Conservation (phyloP, 2,329 filamentous ascomycete genomes). For the Parafenestella ontariensis region DNA sequence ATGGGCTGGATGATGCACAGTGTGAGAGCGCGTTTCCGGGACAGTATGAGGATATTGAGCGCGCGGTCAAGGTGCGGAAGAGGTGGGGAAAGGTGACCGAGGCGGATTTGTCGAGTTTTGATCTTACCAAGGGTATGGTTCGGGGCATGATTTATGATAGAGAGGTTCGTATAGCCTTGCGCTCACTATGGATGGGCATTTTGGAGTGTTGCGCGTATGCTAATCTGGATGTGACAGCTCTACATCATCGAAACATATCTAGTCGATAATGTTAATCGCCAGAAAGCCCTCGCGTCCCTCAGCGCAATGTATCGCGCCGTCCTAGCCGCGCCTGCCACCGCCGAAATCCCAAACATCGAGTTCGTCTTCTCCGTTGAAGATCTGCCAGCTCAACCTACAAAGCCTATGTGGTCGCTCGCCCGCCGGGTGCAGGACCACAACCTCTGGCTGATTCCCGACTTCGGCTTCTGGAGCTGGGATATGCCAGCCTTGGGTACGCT, state of each 20-base stretch:
- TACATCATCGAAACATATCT: conserved; percentile 41
- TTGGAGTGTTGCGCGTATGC: background rate
- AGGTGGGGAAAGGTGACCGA: conserved; percentile 35
- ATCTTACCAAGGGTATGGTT: conserved; percentile 44
- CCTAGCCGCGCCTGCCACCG: conserved; percentile 27
- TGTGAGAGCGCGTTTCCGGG: conserved; percentile 42
- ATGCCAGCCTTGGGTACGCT: conserved; percentile 41
- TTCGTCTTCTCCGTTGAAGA: conserved; percentile 45
- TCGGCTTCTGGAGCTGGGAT: conserved; percentile 47
- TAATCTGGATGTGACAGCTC: conserved; percentile 25
- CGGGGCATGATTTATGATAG: conserved; percentile 40
- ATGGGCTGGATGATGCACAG: conserved; percentile 39
- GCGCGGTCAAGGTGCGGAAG: conserved; percentile 32
- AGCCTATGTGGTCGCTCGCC: conserved; percentile 42
- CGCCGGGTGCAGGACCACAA: conserved; percentile 40
- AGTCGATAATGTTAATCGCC: conserved; percentile 45
- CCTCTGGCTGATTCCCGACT: conserved; percentile 46
- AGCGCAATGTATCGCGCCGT: conserved; percentile 40
- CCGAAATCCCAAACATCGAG: conserved; percentile 41
- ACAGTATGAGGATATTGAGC: conserved; percentile 40
- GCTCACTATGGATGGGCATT: background rate
- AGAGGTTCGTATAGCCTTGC: conserved; percentile 29
- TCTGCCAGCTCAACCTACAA: conserved; percentile 37
- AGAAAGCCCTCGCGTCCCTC: conserved; percentile 41
- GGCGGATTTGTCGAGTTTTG: conserved; percentile 35